Evolutionary conservation across 495 filamentous ascomycete genomes (phyloP), one percentile per base, ranked within the genome.

Genomic region (Penicillium ochrochloron): DNA sequence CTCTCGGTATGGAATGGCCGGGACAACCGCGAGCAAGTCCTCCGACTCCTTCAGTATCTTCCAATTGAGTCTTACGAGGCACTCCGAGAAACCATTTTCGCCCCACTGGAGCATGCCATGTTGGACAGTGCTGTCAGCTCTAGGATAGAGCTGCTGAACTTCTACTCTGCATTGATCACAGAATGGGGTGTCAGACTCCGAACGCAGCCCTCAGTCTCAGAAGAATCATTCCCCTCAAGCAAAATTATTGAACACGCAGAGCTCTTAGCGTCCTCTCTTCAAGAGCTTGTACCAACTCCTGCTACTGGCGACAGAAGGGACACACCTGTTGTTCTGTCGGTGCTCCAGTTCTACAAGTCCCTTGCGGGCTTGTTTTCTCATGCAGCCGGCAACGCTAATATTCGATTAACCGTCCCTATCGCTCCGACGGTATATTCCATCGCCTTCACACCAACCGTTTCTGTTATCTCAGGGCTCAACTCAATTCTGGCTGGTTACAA

Each of bases 341-440:
- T 94, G 37, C 79, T 94, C 15, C 81, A 84, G 48, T 92, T 93
- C 73, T 92, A 93, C 78, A 86, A 89, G 64, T 72, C 78, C 39
- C 75, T 84, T 2, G 81, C 85, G 9, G 71, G 76, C 31, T 70
- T 90, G 14, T 83, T 90, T 67, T 85, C 87, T 2, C 73, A 86
- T 25, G 77, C 83, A 10, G 70, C 76, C 4, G 62, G 83, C 6
- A 80, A 84, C 63, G 67, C 71, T 2, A 78, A 76, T 41, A 79
- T 90, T 59, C 84, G 84, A 3, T 85, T 95, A 62, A 81, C 84
- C 46, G 82, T 91, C 7, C 93, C 92, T 0, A 82, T 90, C 0
- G 81, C 89, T 1, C 79, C 85, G 17, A 80, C 91, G 25, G 82
- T 94, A 31, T 95, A 95, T 72, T 83, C 81, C 23, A 78, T 94